phyloP scores from a whole-genome alignment of 129 eudicot genomes.

The Sambucus nigra region DNA sequence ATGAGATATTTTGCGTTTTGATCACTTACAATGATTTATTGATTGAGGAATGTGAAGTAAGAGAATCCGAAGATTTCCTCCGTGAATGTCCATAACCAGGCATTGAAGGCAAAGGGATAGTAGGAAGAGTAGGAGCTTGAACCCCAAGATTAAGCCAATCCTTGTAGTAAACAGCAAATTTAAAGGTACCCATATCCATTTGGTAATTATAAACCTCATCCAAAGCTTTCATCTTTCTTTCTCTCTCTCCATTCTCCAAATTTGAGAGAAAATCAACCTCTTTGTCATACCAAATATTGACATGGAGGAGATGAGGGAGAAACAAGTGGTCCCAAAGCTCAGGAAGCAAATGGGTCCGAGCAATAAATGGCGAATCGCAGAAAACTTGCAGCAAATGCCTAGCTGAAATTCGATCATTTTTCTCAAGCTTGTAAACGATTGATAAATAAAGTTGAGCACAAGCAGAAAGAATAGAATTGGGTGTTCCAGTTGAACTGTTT shows the following conservation, averaged over 20 bases:
- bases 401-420: slow-evolving; percentile 52
- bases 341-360: slow-evolving; percentile 53
- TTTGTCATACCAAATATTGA: slow-evolving; percentile 53
- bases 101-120: slow-evolving; percentile 60
- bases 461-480: slow-evolving; percentile 46
- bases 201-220: slow-evolving; percentile 36
- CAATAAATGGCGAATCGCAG: slow-evolving; percentile 53
- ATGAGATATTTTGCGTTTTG: background rate
- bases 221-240: slow-evolving; percentile 29
- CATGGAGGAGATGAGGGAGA: slow-evolving; percentile 70
- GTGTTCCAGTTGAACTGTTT: slow-evolving; percentile 37
- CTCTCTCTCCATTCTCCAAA: slow-evolving; percentile 22
- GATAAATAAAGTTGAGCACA: slow-evolving; percentile 72
- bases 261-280: slow-evolving; percentile 30
- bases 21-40: slow-evolving; percentile 55
- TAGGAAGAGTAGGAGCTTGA: slow-evolving; percentile 56
- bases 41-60: slow-evolving; percentile 22
- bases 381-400: slow-evolving; percentile 59
- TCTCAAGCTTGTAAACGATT: slow-evolving; percentile 54
- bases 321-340: slow-evolving; percentile 86
- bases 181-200: slow-evolving; percentile 50
- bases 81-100: slow-evolving; percentile 22
- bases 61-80: slow-evolving; percentile 34
- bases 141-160: slow-evolving; percentile 76
- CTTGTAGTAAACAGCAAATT: slow-evolving; percentile 62